These are phyloP conservation scores for Aureobasidium leucospermi DNA, from an alignment of 2,329 filamentous ascomycete species.

Conservation along the genomic window DNA sequence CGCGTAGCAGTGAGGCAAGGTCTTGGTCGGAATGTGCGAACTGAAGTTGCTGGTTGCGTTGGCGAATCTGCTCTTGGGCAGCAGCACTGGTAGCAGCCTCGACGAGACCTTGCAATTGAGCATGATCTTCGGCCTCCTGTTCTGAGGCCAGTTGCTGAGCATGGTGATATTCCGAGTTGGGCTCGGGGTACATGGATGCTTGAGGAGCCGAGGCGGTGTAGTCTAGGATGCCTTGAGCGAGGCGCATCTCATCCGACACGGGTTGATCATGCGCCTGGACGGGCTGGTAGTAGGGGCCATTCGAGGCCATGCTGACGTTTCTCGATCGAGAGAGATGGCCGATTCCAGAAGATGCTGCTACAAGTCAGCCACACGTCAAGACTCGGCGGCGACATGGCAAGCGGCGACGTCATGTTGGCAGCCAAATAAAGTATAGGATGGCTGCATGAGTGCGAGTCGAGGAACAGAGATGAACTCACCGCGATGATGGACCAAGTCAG, in stretches of 20 bases:
- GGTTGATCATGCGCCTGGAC: slow-evolving; percentile 11
- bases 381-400: not conserved
- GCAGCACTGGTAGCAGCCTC: slow-evolving; percentile 16
- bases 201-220: slow-evolving; percentile 1
- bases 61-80: slow-evolving; percentile 17
- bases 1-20: slow-evolving; percentile 5
- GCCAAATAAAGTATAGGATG: not conserved
- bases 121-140: slow-evolving; percentile 6
- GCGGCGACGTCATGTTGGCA: not conserved
- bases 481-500: not conserved
- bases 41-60: not conserved
- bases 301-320: slow-evolving; percentile 8
- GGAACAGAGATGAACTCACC: not conserved
- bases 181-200: slow-evolving; percentile 14
- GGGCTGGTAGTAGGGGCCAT: slow-evolving; percentile 16
- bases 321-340: not conserved
- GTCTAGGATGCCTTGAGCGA: slow-evolving; percentile 6
- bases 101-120: slow-evolving; percentile 17
- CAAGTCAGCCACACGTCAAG: not conserved
- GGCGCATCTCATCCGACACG: slow-evolving; percentile 8
- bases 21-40: slow-evolving; percentile 8
- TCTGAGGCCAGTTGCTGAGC: slow-evolving; percentile 10
- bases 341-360: not conserved
- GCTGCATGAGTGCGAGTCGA: not conserved
- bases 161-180: slow-evolving; percentile 13